These are phyloP conservation scores for Pythium angustatum DNA, from an alignment of 352 stramenopile genomes.

Conservation along the genomic window DNA sequence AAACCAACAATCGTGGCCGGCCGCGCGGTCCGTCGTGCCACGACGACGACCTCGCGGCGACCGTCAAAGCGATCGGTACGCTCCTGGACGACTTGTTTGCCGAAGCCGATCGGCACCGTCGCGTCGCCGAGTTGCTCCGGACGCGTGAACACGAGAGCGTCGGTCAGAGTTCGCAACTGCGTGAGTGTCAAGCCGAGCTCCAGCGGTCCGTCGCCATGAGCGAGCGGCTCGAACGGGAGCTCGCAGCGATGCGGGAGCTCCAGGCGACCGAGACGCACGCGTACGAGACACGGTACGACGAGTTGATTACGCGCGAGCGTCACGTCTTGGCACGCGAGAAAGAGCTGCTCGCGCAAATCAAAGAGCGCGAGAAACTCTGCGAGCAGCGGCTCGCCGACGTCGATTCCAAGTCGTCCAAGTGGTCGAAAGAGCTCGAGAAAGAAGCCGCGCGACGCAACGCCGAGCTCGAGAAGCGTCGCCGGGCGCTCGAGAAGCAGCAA, in stretches of 20 bases:
- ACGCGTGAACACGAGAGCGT: slow-evolving; percentile 29
- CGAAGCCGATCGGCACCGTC: slow-evolving; percentile 50
- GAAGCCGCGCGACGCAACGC: slow-evolving; percentile 10
- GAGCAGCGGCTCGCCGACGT: slow-evolving; percentile 18
- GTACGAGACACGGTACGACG: slow-evolving; percentile 13
- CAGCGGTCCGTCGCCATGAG: not conserved
- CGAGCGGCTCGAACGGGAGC: slow-evolving; percentile 10
- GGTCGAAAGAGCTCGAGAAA: slow-evolving; percentile 26
- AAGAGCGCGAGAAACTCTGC: slow-evolving; percentile 18
- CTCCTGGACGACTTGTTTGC: slow-evolving; percentile 58
- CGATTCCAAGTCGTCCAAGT: slow-evolving; percentile 14
- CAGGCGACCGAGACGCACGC: not conserved
- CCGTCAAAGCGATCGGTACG: slow-evolving; percentile 49
- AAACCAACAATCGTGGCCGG: slow-evolving; percentile 1
- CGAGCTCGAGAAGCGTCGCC: slow-evolving; percentile 24
- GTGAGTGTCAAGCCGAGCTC: slow-evolving; percentile 19
- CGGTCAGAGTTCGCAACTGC: slow-evolving; percentile 12
- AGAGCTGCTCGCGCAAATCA: slow-evolving; percentile 8
- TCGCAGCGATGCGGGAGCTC: not conserved
- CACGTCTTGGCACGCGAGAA: slow-evolving; percentile 14
- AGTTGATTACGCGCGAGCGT: slow-evolving; percentile 18
- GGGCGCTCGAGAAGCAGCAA: slow-evolving; percentile 21
- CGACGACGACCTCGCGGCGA: slow-evolving; percentile 36
- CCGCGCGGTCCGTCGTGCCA: slow-evolving; percentile 20
- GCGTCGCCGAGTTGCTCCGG: slow-evolving; percentile 40